These are phyloP conservation scores for Globisporangium cederbergense DNA, from an alignment of 352 stramenopile species.

Conservation along the genomic window DNA sequence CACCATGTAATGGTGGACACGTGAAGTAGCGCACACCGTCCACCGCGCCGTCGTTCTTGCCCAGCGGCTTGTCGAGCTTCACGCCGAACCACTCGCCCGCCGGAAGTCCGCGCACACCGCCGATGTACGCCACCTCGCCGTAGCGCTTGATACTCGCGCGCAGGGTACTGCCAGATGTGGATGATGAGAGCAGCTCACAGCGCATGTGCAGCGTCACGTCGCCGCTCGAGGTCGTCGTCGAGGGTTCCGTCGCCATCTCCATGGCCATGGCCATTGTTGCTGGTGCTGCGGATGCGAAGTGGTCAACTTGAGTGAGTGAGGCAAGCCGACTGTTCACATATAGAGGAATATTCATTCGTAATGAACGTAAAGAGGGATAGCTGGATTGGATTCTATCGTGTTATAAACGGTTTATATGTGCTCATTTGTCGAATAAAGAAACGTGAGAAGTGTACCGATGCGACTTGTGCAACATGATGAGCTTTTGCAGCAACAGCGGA, in stretches of 20 bases:
- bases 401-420: too few species aligned
- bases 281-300: too few species aligned
- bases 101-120: constrained; percentile 42
- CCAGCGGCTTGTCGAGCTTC: constrained; percentile 66
- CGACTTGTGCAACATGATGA: too few species aligned
- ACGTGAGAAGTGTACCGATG: too few species aligned
- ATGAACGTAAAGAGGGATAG: too few species aligned
- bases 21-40: constrained; percentile 64
- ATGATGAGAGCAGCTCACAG: constrained; percentile 50
- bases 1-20: constrained; percentile 47
- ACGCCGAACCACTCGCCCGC: constrained; percentile 69
- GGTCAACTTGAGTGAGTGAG: too few species aligned
- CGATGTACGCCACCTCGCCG: constrained; percentile 66
- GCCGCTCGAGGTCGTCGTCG: neutral
- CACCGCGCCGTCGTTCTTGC: constrained; percentile 66
- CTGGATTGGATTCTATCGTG: too few species aligned
- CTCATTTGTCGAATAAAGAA: too few species aligned
- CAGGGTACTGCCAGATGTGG: constrained; percentile 26
- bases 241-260: neutral
- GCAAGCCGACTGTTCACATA: too few species aligned
- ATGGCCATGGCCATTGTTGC: too few species aligned
- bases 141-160: constrained; percentile 66
- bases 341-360: too few species aligned
- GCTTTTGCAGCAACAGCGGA: too few species aligned
- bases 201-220: constrained; percentile 32